Evolutionary conservation across 2,329 filamentous ascomycete species (phyloP).

Genomic region (Botryotinia globosa): DNA sequence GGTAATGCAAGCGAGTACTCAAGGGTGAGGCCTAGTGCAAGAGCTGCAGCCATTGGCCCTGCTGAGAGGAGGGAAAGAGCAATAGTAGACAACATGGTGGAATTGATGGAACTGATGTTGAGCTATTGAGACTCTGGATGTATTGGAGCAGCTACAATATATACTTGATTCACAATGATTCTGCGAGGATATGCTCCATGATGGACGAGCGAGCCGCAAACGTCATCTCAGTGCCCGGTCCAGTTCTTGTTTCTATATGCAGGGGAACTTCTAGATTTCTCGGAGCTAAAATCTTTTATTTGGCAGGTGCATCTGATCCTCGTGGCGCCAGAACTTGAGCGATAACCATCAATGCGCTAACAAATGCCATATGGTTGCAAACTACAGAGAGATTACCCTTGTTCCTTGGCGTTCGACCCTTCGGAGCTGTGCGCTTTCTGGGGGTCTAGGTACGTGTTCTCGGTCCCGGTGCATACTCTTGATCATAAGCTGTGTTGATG

Average conservation of each 20-base stretch:
- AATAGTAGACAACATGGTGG: background rate
- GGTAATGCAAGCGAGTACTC: background rate
- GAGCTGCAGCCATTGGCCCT: background rate
- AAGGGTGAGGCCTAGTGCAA: background rate
- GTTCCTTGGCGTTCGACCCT: background rate
- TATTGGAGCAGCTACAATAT: background rate
- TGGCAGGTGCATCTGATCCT: background rate
- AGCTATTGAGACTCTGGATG: background rate
- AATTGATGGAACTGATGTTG: background rate
- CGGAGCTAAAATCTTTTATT: background rate
- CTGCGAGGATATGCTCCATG: background rate
- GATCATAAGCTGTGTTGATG: background rate
- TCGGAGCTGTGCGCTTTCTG: background rate
- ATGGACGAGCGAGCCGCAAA: background rate
- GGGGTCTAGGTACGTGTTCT: background rate
- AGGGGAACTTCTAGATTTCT: background rate
- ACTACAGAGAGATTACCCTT: background rate
- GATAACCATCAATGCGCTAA: background rate
- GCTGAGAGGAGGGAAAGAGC: background rate
- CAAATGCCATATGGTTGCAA: background rate
- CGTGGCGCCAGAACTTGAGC: background rate
- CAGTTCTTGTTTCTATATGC: background rate
- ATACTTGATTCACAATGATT: background rate
- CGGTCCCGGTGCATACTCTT: background rate
- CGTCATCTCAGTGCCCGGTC: background rate